Base-by-base conservation (phyloP, 1,284 basidiomycete species). In the Sanghuangporus sanghuang region DNA sequence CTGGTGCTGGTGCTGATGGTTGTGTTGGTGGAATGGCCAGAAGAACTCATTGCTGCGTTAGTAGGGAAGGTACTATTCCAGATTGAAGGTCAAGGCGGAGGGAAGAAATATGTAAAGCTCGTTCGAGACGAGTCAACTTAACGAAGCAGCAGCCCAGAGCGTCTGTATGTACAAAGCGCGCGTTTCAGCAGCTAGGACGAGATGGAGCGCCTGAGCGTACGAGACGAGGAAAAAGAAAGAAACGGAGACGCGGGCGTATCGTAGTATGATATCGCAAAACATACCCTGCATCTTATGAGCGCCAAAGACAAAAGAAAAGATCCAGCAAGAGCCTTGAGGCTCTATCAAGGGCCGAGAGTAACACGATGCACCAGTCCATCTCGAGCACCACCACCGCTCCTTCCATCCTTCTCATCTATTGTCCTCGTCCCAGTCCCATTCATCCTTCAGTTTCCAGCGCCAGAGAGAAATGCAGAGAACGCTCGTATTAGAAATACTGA, bases 231-330 rank as follows among this genome's bases (percentile, higher is more conserved):
- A n/a, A n/a, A n/a, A n/a, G n/a, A n/a, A n/a, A 52, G 27, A 3
- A 39, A n/a, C 52, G 18, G 18, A n/a, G 40, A 42, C 9, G 40
- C 40, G 40, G 40, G 40, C 40, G 40, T 42, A 42, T 42, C 40
- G 40, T 42, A 11, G 1, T 2, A 12, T 42, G 46, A 16, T 6
- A 46, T 16, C 21, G 11, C 9, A 16, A 16, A 6, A 18, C 27
- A n/a, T 32, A 32, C 27, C 27, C 53, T 32, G 35, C 40, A 35
- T 62, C 44, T 48, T 62, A 62, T 32, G 61, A 21, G 8, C 27
- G 21, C 5, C 16, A 44, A 36, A 56, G n/a, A 56, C 54, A 62
- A 62, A 57, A 62, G 54, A 36, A 39, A n/a, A 7, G 42, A 21
- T 21, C 8, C 27, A 32, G 27, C 27, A 32, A 27, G 14, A 39